Base-by-base conservation (phyloP, 164 flowering plant species). In the Buxus sempervirens region DNA sequence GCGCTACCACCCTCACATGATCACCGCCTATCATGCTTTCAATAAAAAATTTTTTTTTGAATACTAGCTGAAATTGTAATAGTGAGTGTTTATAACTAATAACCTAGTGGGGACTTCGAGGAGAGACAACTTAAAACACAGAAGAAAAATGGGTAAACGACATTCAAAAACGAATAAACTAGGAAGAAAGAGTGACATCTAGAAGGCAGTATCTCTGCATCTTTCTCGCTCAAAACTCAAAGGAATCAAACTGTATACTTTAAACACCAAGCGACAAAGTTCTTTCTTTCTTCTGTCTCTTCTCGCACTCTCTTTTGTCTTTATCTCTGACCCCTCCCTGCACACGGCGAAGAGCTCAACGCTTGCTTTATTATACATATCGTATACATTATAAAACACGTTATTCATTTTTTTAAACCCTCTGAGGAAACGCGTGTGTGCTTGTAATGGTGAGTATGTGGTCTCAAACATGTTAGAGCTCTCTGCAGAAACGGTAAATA, bases 251-350 rank as follows among this genome's bases (percentile, higher is more conserved):
- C 69, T 68, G 66, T 66, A 72, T 76, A 75, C 66, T 70, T 67
- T 64, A 75, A 67, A 73, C 70, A 76, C 80, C 83, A 81, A 79
- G 72, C 76, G 77, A 80, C 89, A 81, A 82, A 82, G 82, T 84
- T 87, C 85, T 81, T 78, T 80, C 83, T 69, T 81, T 81, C n/a
- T n/a, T n/a, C n/a, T 81, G 86, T 85, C 88, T 81, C 82, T 82
- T 84, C 82, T 78, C 60, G 63, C 81, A 68, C 89, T 82, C 89
- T 83, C 83, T 75, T 83, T 85, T 86, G 93, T 86, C 90, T 77
- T 67, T 70, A 80, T 76, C 78, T 61, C 71, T 80, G 77, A 32
- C 70, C 62, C 57, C 49, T 65, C 48, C 60, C 68, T 66, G 66
- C 76, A 72, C 68, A 72, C 68, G 57, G 70, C 65, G 70, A 82